Evolutionary conservation across 2,329 filamentous ascomycete species (phyloP).

Genomic region (Torrubiellomyces zombiae): DNA sequence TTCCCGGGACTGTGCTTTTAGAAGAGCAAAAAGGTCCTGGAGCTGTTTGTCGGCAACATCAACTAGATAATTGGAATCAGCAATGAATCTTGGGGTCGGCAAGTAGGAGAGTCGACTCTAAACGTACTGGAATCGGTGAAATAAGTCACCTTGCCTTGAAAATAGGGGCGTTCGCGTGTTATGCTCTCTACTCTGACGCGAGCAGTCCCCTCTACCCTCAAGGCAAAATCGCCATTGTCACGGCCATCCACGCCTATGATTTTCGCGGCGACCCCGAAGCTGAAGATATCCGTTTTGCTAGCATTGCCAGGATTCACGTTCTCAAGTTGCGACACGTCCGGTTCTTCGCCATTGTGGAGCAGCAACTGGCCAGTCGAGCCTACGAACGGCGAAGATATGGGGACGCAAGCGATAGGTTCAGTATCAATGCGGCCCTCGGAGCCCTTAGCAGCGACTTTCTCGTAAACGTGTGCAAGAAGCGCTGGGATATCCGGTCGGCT

Average conservation of each 20-base stretch:
- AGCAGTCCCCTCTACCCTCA: slow-evolving; percentile 74
- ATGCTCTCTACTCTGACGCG: slow-evolving; percentile 52
- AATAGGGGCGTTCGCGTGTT: slow-evolving; percentile 64
- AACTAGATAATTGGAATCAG: slow-evolving; percentile 9
- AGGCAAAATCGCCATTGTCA: slow-evolving; percentile 56
- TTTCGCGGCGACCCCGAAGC: slow-evolving; percentile 66
- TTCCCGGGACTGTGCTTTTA: slow-evolving; percentile 76
- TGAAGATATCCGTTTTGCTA: slow-evolving; percentile 59
- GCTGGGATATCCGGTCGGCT: slow-evolving; percentile 77
- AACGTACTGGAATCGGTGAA: slow-evolving; percentile 51
- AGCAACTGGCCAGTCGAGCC: slow-evolving; percentile 60
- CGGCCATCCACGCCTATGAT: slow-evolving; percentile 64
- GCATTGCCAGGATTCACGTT: slow-evolving; percentile 41
- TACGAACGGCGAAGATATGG: slow-evolving; percentile 60
- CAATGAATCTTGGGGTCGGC: slow-evolving; percentile 36
- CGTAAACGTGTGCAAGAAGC: slow-evolving; percentile 72
- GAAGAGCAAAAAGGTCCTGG: slow-evolving; percentile 55
- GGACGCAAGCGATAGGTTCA: slow-evolving; percentile 76
- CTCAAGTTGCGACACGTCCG: slow-evolving; percentile 22
- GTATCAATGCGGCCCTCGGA: slow-evolving; percentile 45
- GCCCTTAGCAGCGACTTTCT: slow-evolving; percentile 52
- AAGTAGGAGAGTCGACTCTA: slow-evolving; percentile 7
- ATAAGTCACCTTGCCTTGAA: slow-evolving; percentile 63
- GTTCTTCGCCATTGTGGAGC: slow-evolving; percentile 45
- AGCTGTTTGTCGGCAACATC: slow-evolving; percentile 38